Conservation (phyloP, 1,284 basidiomycete species). For the Ganoderma leucocontextum region DNA sequence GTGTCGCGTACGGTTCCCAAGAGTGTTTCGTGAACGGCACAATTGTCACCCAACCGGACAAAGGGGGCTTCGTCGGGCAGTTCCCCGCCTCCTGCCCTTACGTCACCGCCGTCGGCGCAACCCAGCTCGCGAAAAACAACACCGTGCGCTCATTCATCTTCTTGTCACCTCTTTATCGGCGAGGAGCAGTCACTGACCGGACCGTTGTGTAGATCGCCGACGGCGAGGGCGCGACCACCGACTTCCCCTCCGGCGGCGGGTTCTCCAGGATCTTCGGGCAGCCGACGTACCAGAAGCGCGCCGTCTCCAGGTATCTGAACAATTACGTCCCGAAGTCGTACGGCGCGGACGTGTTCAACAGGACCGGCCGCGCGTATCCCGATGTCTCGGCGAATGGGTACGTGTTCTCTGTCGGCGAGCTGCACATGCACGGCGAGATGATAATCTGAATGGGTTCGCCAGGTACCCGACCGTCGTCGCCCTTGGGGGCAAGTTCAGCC, state of each 20-base stretch:
- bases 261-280: constrained; percentile 51
- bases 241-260: constrained; percentile 49
- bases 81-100: constrained; percentile 36
- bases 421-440: not conserved
- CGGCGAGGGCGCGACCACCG: constrained; percentile 28
- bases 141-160: constrained; percentile 22
- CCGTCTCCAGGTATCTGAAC: constrained; percentile 42
- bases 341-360: constrained; percentile 21
- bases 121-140: constrained; percentile 28
- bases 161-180: not conserved
- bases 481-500: constrained; percentile 38
- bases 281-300: constrained; percentile 46
- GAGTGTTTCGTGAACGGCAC: constrained; percentile 39
- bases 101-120: constrained; percentile 37
- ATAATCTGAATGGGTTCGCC: not conserved
- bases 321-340: constrained; percentile 48
- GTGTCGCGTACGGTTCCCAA: constrained; percentile 56
- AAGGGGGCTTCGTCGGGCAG: constrained; percentile 37
- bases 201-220: not conserved
- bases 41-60: constrained; percentile 32
- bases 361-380: constrained; percentile 50
- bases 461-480: constrained; percentile 45
- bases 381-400: constrained; percentile 50
- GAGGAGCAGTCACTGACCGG: not conserved
- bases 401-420: not conserved